These are phyloP conservation scores for Penicillium crustosum DNA, from an alignment of 2,329 filamentous ascomycete species.

Conservation along the genomic window DNA sequence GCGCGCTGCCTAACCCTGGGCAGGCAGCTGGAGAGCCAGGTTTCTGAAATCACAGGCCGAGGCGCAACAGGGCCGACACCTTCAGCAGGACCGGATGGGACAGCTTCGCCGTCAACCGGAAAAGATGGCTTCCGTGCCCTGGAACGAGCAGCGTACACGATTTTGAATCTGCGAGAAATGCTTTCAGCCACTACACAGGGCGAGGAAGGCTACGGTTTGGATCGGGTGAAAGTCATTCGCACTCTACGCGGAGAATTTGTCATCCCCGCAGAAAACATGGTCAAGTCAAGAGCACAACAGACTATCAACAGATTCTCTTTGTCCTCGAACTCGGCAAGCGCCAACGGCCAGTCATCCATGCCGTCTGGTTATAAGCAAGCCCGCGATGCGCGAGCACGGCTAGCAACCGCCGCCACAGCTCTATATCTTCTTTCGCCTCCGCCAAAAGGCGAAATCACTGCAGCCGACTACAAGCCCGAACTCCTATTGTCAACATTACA, in stretches of 20 bases:
- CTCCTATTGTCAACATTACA: conserved; percentile 76
- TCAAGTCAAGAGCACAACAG: conserved; percentile 73
- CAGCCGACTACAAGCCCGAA: conserved; percentile 59
- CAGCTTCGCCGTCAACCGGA: conserved; percentile 27
- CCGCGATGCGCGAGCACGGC: conserved; percentile 73
- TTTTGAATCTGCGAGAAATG: conserved; percentile 73
- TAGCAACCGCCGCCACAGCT: conserved; percentile 70
- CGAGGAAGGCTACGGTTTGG: conserved; percentile 75
- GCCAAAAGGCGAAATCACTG: conserved; percentile 48
- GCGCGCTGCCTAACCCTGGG: conserved; percentile 77
- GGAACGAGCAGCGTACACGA: conserved; percentile 76
- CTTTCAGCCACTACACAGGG: conserved; percentile 66
- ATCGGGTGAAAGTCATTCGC: conserved; percentile 69
- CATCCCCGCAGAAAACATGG: conserved; percentile 68
- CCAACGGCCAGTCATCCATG: conserved; percentile 34
- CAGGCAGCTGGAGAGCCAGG: conserved; percentile 81
- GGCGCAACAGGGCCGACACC: conserved; percentile 29
- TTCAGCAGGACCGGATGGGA: conserved; percentile 33
- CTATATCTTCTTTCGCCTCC: conserved; percentile 80
- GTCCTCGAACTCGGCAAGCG: conserved; percentile 50
- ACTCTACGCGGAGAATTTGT: conserved; percentile 69
- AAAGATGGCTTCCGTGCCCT: conserved; percentile 75
- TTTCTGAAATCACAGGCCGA: conserved; percentile 64
- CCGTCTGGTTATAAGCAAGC: conserved; percentile 56
- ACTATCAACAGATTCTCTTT: conserved; percentile 82